Evolutionary conservation across 2,329 filamentous ascomycete genomes (phyloP).

Genomic region (Cercospora berteroae): DNA sequence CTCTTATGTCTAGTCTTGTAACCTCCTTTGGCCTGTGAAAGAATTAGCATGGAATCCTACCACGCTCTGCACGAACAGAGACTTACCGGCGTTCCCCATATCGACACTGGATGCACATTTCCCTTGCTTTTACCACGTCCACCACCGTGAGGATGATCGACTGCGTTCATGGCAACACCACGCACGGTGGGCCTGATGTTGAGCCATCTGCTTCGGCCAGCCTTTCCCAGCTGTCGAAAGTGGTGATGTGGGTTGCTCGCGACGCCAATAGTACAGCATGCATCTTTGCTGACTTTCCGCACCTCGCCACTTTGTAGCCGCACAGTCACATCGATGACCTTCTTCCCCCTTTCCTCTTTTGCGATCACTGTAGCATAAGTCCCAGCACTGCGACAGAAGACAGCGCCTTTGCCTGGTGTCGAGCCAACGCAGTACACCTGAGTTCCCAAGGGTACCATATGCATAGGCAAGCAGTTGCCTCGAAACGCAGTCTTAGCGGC

Average conservation of each 20-base stretch:
- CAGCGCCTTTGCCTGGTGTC: slow-evolving; percentile 67
- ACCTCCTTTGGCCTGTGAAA: slow-evolving; percentile 65
- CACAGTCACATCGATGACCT: slow-evolving; percentile 76
- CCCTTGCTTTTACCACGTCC: slow-evolving; percentile 99
- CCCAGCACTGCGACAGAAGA: slow-evolving; percentile 92
- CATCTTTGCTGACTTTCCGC: slow-evolving; percentile 82
- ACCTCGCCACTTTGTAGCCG: slow-evolving; percentile 90
- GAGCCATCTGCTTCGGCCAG: slow-evolving; percentile 87
- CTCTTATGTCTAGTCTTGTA: slow-evolving; percentile 89
- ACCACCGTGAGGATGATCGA: slow-evolving; percentile 97
- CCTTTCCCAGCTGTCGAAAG: slow-evolving; percentile 89
- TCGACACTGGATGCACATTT: slow-evolving; percentile 90
- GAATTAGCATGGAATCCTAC: slow-evolving; percentile 21
- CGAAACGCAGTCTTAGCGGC: slow-evolving; percentile 91
- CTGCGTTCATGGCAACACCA: slow-evolving; percentile 98
- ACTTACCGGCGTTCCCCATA: slow-evolving; percentile 91
- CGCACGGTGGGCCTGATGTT: slow-evolving; percentile 93
- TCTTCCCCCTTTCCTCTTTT: slow-evolving; percentile 74
- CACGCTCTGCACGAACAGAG: background rate
- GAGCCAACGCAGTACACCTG: slow-evolving; percentile 86
- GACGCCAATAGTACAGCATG: slow-evolving; percentile 90
- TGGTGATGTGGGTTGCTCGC: slow-evolving; percentile 92
- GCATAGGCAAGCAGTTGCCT: slow-evolving; percentile 90
- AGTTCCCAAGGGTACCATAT: slow-evolving; percentile 95
- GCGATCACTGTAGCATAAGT: slow-evolving; percentile 86